Percentiles rank a stretch among this genome's conserved stretches.
phyloP scores from a whole-genome alignment of 257 asterid genomes.

The Ophiorrhiza pumila region DNA sequence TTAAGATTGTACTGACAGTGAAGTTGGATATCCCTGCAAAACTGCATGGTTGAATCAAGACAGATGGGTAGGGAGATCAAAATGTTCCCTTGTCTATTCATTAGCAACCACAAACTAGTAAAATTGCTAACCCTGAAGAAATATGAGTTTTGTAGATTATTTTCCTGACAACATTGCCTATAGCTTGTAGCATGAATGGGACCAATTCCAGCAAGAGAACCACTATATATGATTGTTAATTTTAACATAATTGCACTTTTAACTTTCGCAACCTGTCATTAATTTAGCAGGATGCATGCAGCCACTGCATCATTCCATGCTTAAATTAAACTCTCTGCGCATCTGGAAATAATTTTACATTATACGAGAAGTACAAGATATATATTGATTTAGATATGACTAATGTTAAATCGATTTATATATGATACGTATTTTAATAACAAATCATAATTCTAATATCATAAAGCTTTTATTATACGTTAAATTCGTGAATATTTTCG shows the following conservation, averaged over 20 bases:
- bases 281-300: too few species aligned
- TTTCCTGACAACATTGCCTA: neutral
- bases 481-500: too few species aligned
- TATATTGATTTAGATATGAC: too few species aligned
- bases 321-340: too few species aligned
- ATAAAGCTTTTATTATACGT: too few species aligned
- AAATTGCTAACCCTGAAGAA: neutral
- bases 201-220: neutral
- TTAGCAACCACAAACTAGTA: neutral
- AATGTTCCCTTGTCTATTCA: neutral
- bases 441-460: too few species aligned
- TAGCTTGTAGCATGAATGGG: neutral
- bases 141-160: neutral
- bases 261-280: neutral
- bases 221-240: neutral
- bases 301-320: neutral
- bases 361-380: too few species aligned
- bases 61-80: neutral
- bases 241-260: neutral
- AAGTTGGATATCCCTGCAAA: neutral
- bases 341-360: too few species aligned
- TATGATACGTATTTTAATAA: too few species aligned
- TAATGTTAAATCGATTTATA: too few species aligned
- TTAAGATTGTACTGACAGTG: neutral
- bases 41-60: neutral